A percentile compares a stretch with the other conserved stretches of the same genome.
These are phyloP conservation scores for Fusarium sp. DNA, from an alignment of 2,329 filamentous ascomycete genomes.

Conservation along the genomic window DNA sequence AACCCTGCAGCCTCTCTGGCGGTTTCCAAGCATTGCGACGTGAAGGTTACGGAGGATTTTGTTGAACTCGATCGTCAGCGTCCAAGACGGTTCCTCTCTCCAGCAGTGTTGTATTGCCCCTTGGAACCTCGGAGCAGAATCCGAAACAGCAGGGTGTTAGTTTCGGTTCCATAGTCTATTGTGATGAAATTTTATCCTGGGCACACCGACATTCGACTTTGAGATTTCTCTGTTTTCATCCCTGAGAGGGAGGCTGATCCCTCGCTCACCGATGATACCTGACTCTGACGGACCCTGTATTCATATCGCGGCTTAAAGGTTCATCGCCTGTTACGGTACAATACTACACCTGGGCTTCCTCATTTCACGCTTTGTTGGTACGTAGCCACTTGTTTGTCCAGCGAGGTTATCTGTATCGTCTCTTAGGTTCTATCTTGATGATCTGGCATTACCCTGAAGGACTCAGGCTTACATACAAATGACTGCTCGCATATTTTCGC, in stretches of 20 bases:
- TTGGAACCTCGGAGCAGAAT: constrained; percentile 12
- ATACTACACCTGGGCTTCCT: background rate
- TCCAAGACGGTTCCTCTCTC: constrained; percentile 22
- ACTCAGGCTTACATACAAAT: background rate
- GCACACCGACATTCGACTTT: constrained; percentile 40
- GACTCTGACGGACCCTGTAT: constrained; percentile 31
- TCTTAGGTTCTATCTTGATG: constrained; percentile 12
- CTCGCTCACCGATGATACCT: constrained; percentile 36
- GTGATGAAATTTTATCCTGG: constrained; percentile 7
- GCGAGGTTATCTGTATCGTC: constrained; percentile 5
- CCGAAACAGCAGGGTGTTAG: constrained; percentile 23
- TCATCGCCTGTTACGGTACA: constrained; percentile 17
- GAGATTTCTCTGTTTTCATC: constrained; percentile 29
- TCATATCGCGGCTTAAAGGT: constrained; percentile 33
- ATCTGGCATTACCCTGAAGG: constrained; percentile 5
- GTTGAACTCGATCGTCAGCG: constrained; percentile 24
- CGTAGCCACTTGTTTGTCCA: constrained; percentile 15
- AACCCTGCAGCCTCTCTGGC: constrained; percentile 40
- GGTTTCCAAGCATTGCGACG: constrained; percentile 14
- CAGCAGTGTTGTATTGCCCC: constrained; percentile 35
- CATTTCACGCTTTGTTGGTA: constrained; percentile 12
- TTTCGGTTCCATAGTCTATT: constrained; percentile 16
- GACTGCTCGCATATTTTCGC: constrained; percentile 24
- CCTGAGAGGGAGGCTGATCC: constrained; percentile 36
- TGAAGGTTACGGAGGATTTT: constrained; percentile 18